Evolutionary conservation across 192 early-diverging fungal genomes (phyloP).

Genomic region (Coemansia sp.): DNA sequence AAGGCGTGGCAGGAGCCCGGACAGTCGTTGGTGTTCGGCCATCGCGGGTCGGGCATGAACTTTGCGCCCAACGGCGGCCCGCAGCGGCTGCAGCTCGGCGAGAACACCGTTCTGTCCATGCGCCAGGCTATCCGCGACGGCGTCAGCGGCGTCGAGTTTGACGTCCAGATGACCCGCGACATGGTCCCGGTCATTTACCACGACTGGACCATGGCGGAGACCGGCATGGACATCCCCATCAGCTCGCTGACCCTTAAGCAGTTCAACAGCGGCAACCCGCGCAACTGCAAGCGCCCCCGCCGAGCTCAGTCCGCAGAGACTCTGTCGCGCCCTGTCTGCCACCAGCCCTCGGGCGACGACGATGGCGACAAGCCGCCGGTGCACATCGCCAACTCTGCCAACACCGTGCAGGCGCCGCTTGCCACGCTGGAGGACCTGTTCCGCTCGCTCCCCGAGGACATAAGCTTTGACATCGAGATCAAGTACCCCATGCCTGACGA

Average conservation of each 20-base stretch:
- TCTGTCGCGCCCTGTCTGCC: conserved; percentile 10
- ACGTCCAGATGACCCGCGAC: conserved; percentile 93
- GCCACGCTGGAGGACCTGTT: conserved; percentile 81
- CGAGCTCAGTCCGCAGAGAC: conserved; percentile 29
- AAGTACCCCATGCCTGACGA: conserved; percentile 95
- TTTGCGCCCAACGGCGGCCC: conserved; percentile 42
- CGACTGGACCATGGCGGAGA: conserved; percentile 83
- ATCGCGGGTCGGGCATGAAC: conserved; percentile 90
- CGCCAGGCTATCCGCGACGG: conserved; percentile 79
- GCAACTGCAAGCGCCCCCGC: conserved; percentile 12
- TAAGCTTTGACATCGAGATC: conserved; percentile 94
- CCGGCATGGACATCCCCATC: conserved; percentile 68
- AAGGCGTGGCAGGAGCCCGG: conserved; percentile 34
- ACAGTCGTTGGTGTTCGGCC: conserved; percentile 69
- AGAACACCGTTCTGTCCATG: conserved; percentile 90
- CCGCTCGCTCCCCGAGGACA: conserved; percentile 66
- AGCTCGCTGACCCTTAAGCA: conserved; percentile 68
- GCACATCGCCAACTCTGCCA: conserved; percentile 74
- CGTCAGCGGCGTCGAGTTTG: conserved; percentile 90
- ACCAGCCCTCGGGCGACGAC: neutral
- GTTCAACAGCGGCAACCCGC: conserved; percentile 61
- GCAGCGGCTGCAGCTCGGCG: conserved; percentile 75
- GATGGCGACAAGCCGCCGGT: conserved; percentile 29
- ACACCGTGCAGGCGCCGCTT: conserved; percentile 85
- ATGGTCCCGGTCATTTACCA: conserved; percentile 86